Conservation (phyloP, 1,139 yeast species). For the Meyerozyma carpophila region DNA sequence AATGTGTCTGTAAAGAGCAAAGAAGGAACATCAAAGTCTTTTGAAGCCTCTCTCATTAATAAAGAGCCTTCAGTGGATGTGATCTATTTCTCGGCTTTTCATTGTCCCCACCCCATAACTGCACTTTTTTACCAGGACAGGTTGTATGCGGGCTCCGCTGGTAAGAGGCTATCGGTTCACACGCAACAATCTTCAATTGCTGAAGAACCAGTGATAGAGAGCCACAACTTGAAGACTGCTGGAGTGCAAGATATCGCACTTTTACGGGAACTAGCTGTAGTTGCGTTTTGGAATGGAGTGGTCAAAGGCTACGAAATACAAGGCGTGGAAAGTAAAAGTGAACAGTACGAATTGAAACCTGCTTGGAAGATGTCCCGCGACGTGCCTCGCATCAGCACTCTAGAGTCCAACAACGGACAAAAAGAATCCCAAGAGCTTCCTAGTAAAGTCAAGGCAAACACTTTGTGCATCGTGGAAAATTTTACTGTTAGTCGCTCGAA, state of each 20-base stretch:
- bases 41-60: slow-evolving; percentile 13
- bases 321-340: neutral
- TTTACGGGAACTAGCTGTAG: slow-evolving; percentile 7
- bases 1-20: slow-evolving; percentile 1
- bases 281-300: slow-evolving; percentile 41
- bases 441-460: neutral
- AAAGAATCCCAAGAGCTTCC: neutral
- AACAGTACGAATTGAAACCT: slow-evolving; percentile 5
- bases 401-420: slow-evolving; percentile 3
- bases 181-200: slow-evolving; percentile 9
- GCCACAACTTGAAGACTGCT: slow-evolving; percentile 14
- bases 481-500: neutral
- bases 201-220: slow-evolving; percentile 2
- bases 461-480: neutral
- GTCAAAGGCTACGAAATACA: slow-evolving; percentile 18
- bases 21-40: neutral
- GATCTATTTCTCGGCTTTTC: slow-evolving; percentile 21
- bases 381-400: slow-evolving; percentile 7
- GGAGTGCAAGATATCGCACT: slow-evolving; percentile 14
- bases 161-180: slow-evolving; percentile 27
- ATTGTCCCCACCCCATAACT: slow-evolving; percentile 49
- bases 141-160: slow-evolving; percentile 41
- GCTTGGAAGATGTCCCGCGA: slow-evolving; percentile 3
- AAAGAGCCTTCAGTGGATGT: slow-evolving; percentile 16
- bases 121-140: slow-evolving; percentile 21